Percentiles rank a stretch among this genome's conserved stretches.
These are phyloP conservation scores for Hyaloscypha variabilis DNA, from an alignment of 495 filamentous ascomycete genomes.

Conservation along the genomic window DNA sequence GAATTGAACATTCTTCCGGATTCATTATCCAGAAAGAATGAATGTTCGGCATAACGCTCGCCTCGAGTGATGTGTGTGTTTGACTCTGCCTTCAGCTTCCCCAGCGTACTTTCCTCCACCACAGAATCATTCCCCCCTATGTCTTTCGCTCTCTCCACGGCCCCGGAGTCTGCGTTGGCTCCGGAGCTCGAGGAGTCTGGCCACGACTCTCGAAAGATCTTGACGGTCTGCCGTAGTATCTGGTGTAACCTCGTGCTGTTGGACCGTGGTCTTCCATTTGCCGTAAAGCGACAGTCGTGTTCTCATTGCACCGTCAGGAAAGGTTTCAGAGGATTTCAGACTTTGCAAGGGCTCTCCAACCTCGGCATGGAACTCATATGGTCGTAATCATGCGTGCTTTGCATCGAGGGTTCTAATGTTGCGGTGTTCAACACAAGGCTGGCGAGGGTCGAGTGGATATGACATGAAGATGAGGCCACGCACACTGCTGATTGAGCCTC, in stretches of 20 bases:
- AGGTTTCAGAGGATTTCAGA: neutral
- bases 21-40: conserved; percentile 10
- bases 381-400: neutral
- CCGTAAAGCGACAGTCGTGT: conserved; percentile 9
- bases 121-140: neutral
- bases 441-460: neutral
- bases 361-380: neutral
- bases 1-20: neutral
- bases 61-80: neutral
- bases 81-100: neutral
- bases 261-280: conserved; percentile 5
- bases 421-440: neutral
- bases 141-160: neutral
- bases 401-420: neutral
- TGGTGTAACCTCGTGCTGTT: neutral
- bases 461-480: neutral
- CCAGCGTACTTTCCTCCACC: neutral
- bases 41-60: neutral
- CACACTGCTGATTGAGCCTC: neutral
- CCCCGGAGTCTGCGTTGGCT: neutral
- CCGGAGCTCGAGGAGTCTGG: neutral
- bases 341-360: neutral
- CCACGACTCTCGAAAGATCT: neutral
- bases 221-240: neutral
- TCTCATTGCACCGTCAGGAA: conserved; percentile 2